Evolutionary conservation across 495 filamentous ascomycete species (phyloP).

Genomic region (Daldinia decipiens): DNA sequence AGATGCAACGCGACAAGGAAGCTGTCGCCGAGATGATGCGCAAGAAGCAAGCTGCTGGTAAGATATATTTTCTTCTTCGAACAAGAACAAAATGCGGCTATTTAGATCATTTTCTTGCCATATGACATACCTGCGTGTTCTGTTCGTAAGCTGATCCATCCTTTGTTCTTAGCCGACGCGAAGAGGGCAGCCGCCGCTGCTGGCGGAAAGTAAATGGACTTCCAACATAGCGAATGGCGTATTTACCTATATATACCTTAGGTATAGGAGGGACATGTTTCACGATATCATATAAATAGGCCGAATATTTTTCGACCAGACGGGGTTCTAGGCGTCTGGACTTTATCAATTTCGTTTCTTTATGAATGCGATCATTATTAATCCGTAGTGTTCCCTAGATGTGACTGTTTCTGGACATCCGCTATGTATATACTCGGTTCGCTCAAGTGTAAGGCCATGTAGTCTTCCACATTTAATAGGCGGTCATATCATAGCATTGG

Average conservation of each 20-base stretch:
- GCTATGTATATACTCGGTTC: neutral
- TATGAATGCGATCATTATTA: conserved; percentile 6
- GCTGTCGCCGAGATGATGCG: conserved; percentile 84
- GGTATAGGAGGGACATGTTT: conserved; percentile 6
- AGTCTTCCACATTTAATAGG: neutral
- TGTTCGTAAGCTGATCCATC: conserved; percentile 13
- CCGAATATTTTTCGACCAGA: conserved; percentile 27
- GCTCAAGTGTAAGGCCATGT: neutral
- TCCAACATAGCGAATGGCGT: conserved; percentile 11
- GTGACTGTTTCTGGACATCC: neutral
- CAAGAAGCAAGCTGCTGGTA: conserved; percentile 88
- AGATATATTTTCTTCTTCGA: conserved; percentile 18
- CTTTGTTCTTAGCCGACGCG: conserved; percentile 56
- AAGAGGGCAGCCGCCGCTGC: conserved; percentile 54
- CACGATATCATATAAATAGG: conserved; percentile 35
- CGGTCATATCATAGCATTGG: neutral
- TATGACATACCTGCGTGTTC: neutral
- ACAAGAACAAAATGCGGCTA: neutral
- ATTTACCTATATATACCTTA: neutral
- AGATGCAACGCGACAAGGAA: conserved; percentile 79
- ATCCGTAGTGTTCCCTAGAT: neutral
- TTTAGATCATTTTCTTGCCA: neutral
- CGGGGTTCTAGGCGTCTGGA: conserved; percentile 38
- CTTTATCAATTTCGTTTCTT: conserved; percentile 27
- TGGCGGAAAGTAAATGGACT: conserved; percentile 39